phyloP scores from a whole-genome alignment of 2,329 filamentous ascomycete genomes.

The Coleophoma crateriformis region DNA sequence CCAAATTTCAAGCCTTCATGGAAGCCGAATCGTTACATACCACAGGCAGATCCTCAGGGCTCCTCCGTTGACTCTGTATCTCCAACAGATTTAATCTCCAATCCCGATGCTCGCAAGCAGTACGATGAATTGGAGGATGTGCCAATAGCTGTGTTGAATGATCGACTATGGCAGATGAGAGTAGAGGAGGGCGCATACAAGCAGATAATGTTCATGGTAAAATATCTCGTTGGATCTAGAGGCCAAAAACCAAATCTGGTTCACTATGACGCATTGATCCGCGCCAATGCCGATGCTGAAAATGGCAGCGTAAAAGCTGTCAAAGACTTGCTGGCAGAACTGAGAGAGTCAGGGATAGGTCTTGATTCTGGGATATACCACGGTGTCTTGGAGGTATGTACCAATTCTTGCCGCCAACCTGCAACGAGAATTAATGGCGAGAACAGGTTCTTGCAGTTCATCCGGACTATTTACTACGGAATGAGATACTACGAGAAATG shows the following conservation, averaged over 20 bases:
- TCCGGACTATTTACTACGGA: conserved; percentile 75
- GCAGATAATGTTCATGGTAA: conserved; percentile 41
- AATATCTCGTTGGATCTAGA: conserved; percentile 52
- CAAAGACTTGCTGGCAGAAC: conserved; percentile 61
- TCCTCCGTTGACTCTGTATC: no score
- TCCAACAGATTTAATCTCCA: no score
- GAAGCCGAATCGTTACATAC: no score
- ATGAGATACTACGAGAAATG: conserved; percentile 68
- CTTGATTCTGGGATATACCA: conserved; percentile 66
- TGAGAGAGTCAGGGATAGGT: conserved; percentile 55
- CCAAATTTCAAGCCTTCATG: neutral
- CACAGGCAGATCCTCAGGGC: no score
- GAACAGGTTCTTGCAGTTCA: conserved; percentile 68
- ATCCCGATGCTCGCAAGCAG: no score
- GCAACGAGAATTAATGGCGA: no score
- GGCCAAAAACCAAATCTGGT: conserved; percentile 47
- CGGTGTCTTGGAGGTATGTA: conserved; percentile 59
- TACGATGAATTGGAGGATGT: neutral
- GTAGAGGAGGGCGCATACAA: conserved; percentile 31
- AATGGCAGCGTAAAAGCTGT: conserved; percentile 64
- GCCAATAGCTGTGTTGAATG: conserved; percentile 36
- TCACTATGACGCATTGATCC: conserved; percentile 71
- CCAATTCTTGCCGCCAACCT: neutral
- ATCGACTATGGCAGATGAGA: conserved; percentile 36
- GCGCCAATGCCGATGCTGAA: conserved; percentile 58